Evolutionary conservation across 2,329 filamentous ascomycete species (phyloP).

Genomic region (Macrophomina phaseolina): DNA sequence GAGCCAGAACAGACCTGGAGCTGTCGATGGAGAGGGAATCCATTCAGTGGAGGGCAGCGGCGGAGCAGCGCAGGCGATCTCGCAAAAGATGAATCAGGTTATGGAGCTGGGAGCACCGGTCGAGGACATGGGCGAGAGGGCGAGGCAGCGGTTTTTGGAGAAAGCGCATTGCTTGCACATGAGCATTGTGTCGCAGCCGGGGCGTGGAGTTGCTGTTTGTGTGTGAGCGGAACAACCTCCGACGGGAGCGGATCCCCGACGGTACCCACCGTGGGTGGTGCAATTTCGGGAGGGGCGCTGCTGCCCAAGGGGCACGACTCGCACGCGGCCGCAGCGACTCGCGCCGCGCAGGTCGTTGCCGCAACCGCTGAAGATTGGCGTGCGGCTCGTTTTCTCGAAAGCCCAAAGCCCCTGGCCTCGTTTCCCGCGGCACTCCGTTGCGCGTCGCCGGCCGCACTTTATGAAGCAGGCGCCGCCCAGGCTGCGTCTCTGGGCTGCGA

Average conservation of each 20-base stretch:
- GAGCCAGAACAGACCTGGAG: conserved; percentile 6
- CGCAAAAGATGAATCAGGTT: conserved; percentile 1
- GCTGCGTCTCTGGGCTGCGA: neutral
- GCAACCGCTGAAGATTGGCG: neutral
- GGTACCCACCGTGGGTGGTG: neutral
- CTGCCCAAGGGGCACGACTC: conserved; percentile 20
- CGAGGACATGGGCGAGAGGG: conserved; percentile 8
- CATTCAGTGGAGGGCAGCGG: neutral
- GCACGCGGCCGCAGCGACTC: neutral
- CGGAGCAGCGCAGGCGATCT: conserved; percentile 6
- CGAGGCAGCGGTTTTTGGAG: neutral
- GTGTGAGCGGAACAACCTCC: neutral
- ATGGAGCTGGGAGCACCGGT: neutral
- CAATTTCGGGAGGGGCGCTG: conserved; percentile 8
- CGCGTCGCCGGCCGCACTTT: neutral
- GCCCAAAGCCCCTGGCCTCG: neutral
- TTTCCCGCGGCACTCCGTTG: neutral
- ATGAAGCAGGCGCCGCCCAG: neutral
- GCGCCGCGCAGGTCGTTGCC: neutral
- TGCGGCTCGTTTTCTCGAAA: conserved; percentile 6
- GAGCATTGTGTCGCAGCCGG: neutral
- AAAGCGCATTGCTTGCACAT: neutral
- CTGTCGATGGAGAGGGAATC: conserved; percentile 13
- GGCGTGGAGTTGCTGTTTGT: conserved; percentile 5
- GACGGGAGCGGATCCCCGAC: neutral